Base-by-base conservation (phyloP, 1,284 basidiomycete species). In the Butyriboletus appendiculatus region DNA sequence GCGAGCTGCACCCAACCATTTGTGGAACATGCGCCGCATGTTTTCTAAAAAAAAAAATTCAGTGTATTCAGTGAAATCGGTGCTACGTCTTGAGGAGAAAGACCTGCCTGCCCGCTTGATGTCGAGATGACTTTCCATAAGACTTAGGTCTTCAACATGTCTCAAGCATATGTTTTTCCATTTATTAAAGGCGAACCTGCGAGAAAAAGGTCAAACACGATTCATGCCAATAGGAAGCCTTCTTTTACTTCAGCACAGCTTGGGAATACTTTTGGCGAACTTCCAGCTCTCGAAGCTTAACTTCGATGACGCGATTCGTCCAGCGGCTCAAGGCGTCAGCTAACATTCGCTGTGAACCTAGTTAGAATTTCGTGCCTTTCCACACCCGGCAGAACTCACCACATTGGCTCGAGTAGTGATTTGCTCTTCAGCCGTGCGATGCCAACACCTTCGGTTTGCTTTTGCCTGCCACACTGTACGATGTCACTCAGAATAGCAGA, bases 61-160 rank as follows among this genome's bases (percentile, higher is more conserved):
- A 12, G 16, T 15, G 20, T 41, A 37, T 24, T 56, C 30, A 56
- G 37, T 40, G 46, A 58, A 43, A 58, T 48, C 5, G 30, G 32
- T 12, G 33, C 18, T 48, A n/a, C 6, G n/a, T 33, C 15, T 30
- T 52, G 44, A 44, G 45, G 10, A 32, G 34, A 38, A 47, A 26
- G 12, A 56, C 67, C 33, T 62, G 84, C 90, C 89, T 78, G 90
- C 88, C 45, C 80, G 79, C 68, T 88, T 90, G 45, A 92, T 81
- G 57, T 86, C 80, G 57, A 86, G 81, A 65, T 90, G 89, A 64
- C 87, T 92, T 65, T 90, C 85, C 79, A 92, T 81, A n/a, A 92
- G 79, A 60, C 82, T 85, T 2, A 86, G 69, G 57, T 85, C 82
- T 64, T 91, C 86, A 7, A 78, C 77, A 62, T 88, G 88, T 16